Conservation (phyloP, 2,329 filamentous ascomycete genomes). For the Sclerotinia spermophila region DNA sequence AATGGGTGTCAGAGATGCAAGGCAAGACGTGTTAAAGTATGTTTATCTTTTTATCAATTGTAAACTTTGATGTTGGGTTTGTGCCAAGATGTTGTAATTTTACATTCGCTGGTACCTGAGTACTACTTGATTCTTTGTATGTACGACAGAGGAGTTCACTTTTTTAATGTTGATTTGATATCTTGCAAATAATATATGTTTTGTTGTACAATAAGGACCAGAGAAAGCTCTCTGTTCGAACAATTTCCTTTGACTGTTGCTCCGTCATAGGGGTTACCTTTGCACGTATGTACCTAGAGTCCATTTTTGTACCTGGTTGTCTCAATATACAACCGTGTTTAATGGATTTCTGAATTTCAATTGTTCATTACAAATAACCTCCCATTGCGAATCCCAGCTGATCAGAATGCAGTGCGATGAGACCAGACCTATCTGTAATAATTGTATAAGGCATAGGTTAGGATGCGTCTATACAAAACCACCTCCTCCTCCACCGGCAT, state of each 20-base stretch:
- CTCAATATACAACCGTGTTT: neutral
- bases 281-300: neutral
- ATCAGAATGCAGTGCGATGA: conserved; percentile 24
- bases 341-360: neutral
- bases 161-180: neutral
- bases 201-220: neutral
- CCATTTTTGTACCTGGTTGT: neutral
- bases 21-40: conserved; percentile 36
- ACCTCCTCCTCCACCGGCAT: conserved; percentile 1
- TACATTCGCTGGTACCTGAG: conserved; percentile 5
- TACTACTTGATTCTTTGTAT: neutral
- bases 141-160: neutral
- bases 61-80: neutral
- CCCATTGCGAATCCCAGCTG: neutral
- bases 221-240: neutral
- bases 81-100: neutral
- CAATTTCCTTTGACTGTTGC: neutral
- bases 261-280: neutral
- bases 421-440: conserved; percentile 22
- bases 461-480: conserved; percentile 21
- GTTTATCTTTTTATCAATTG: conserved; percentile 17
- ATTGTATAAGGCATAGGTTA: conserved; percentile 24
- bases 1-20: conserved; percentile 36
- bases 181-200: neutral
- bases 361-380: neutral